These are phyloP conservation scores for Akanthomyces uredinophilus DNA, from an alignment of 2,329 filamentous ascomycete genomes.

Conservation along the genomic window DNA sequence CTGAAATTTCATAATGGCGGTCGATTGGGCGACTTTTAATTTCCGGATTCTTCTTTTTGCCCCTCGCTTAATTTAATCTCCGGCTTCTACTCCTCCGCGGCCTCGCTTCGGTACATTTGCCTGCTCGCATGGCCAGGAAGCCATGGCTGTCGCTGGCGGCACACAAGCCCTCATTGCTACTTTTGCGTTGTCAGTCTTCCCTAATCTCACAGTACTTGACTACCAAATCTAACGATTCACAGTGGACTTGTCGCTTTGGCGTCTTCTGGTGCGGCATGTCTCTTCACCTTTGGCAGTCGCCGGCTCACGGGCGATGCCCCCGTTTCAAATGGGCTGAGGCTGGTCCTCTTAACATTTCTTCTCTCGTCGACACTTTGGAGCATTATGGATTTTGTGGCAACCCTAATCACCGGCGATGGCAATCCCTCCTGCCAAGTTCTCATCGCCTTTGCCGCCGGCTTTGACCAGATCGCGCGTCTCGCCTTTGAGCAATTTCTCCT, in stretches of 20 bases:
- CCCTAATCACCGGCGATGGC: slow-evolving; percentile 33
- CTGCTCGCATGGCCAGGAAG: slow-evolving; percentile 17
- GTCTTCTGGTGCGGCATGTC: slow-evolving; percentile 41
- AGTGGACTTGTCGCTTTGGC: slow-evolving; percentile 52
- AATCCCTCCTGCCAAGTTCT: slow-evolving; percentile 43
- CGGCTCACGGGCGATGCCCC: slow-evolving; percentile 34
- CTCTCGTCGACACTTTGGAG: slow-evolving; percentile 49
- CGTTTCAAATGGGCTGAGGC: slow-evolving; percentile 56
- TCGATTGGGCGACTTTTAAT: not conserved
- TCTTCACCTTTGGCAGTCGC: slow-evolving; percentile 41
- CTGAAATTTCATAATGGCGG: slow-evolving; percentile 4
- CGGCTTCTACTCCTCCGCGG: slow-evolving; percentile 27
- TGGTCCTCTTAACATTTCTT: slow-evolving; percentile 56
- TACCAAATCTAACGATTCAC: not conserved
- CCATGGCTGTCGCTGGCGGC: slow-evolving; percentile 42
- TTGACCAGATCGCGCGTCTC: slow-evolving; percentile 53
- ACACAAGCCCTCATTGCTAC: slow-evolving; percentile 47
- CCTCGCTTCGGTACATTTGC: slow-evolving; percentile 15
- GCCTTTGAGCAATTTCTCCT: slow-evolving; percentile 50
- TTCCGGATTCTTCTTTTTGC: not conserved
- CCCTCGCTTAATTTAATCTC: slow-evolving; percentile 22
- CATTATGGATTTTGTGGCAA: slow-evolving; percentile 45
- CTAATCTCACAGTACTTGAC: not conserved
- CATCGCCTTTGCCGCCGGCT: slow-evolving; percentile 46
- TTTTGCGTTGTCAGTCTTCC: slow-evolving; percentile 47